Evolutionary conservation across 345 rosid genomes (phyloP).

Genomic region (Camelina sativa): DNA sequence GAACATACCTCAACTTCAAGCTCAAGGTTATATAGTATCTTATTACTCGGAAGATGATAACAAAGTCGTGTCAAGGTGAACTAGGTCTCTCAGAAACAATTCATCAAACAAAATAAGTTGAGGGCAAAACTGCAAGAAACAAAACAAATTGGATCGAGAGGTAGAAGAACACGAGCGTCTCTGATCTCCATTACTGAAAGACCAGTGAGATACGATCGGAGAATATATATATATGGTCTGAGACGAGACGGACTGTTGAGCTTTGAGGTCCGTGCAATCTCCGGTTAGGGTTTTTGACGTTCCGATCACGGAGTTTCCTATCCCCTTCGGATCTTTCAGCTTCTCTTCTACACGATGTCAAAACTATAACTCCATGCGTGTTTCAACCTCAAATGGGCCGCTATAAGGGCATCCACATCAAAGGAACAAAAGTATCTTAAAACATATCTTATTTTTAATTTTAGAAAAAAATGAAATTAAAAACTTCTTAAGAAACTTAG

Average conservation of each 20-base stretch:
- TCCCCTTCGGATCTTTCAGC: conserved; percentile 33
- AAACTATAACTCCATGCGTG: background rate
- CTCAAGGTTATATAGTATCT: background rate
- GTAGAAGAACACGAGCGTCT: conserved; percentile 27
- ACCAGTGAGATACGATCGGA: conserved; percentile 55
- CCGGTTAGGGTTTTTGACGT: conserved; percentile 32
- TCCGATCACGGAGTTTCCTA: conserved; percentile 45
- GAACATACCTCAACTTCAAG: no score
- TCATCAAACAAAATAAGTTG: conserved; percentile 36
- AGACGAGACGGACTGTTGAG: conserved; percentile 47
- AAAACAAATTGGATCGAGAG: background rate
- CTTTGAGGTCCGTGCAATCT: conserved; percentile 47
- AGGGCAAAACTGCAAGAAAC: background rate
- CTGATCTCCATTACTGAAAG: conserved; percentile 39
- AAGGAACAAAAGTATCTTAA: no score
- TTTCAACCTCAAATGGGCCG: background rate
- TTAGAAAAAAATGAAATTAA: no score
- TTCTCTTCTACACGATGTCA: background rate
- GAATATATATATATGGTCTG: conserved; percentile 39
- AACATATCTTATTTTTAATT: no score
- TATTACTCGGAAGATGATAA: background rate
- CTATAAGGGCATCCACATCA: no score
- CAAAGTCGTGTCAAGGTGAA: background rate
- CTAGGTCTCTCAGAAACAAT: conserved; percentile 40
- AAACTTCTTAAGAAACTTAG: no score